Evolutionary conservation across 2,329 filamentous ascomycete species (phyloP).

Genomic region (Scortechinia acanthostroma): DNA sequence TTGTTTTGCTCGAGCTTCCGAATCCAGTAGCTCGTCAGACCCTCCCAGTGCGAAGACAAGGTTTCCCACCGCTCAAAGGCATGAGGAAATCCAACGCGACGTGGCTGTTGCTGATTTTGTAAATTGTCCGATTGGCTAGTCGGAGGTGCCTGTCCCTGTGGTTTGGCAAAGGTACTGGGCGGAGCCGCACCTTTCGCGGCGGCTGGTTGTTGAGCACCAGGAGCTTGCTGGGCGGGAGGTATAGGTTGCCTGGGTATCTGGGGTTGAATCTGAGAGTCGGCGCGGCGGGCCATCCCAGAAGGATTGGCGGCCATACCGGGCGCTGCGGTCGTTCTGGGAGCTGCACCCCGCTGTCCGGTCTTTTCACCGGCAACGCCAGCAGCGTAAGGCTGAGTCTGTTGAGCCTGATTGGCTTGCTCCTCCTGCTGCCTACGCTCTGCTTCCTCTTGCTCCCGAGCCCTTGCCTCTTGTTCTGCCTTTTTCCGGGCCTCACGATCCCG

Average conservation of each 20-base stretch:
- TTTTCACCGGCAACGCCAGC: not conserved
- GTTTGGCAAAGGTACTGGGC: too few relatives aligned
- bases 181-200: constrained; percentile 68
- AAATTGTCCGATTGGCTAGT: too few relatives aligned
- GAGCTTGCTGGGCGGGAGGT: not conserved
- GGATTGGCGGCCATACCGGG: too few relatives aligned
- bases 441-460: not conserved
- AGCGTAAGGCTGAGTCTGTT: not conserved
- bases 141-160: too few relatives aligned
- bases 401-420: not conserved
- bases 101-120: constrained; percentile 16
- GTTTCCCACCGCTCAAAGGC: constrained; percentile 98
- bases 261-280: too few relatives aligned
- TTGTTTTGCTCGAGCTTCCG: constrained; percentile 84
- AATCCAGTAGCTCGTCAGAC: constrained; percentile 95
- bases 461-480: constrained; percentile 2
- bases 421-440: not conserved
- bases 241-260: not conserved
- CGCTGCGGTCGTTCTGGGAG: not conserved
- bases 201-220: constrained; percentile 16
- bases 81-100: constrained; percentile 76
- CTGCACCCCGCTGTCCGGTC: not conserved
- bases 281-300: too few relatives aligned
- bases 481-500: not conserved
- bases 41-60: constrained; percentile 95